Conservation (phyloP, 441 rosid species). For the Gossypium gossypioides region DNA sequence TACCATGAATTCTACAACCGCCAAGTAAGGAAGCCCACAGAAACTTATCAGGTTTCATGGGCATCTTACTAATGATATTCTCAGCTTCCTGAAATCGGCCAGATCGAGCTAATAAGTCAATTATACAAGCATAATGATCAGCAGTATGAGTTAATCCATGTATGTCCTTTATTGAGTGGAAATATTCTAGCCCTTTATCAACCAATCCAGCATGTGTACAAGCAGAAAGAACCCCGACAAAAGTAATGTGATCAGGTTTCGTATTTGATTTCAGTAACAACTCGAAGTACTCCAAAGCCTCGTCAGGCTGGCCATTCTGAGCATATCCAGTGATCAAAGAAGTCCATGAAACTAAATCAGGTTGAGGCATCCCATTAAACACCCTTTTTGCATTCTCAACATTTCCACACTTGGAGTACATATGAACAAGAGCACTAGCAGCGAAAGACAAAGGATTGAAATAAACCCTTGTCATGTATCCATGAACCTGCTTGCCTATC, state of each 20-base stretch:
- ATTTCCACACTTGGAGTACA: conserved; percentile 53
- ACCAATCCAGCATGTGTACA: conserved; percentile 53
- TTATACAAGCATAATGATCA: conserved; percentile 51
- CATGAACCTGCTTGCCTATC: conserved; percentile 58
- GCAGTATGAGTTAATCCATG: conserved; percentile 35
- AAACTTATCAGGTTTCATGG: conserved; percentile 42
- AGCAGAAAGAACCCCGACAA: conserved; percentile 50
- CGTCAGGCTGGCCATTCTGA: conserved; percentile 41
- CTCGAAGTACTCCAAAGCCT: conserved; percentile 39
- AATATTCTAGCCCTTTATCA: conserved; percentile 41
- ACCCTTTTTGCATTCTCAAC: conserved; percentile 35
- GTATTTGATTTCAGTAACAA: conserved; percentile 37
- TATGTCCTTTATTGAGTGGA: conserved; percentile 36
- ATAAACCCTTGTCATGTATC: conserved; percentile 40
- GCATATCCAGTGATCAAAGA: conserved; percentile 45
- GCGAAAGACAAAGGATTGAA: conserved; percentile 42
- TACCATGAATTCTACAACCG: conserved; percentile 47
- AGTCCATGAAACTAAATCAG: conserved; percentile 51
- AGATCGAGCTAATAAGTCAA: conserved; percentile 45
- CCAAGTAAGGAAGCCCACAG: conserved; percentile 59
- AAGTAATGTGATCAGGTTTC: conserved; percentile 43
- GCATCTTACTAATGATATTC: conserved; percentile 34
- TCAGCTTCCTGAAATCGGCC: conserved; percentile 37
- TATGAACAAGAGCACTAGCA: conserved; percentile 44
- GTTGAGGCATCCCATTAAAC: conserved; percentile 28